These are phyloP conservation scores for Cryphonectria naterciae DNA, from an alignment of 2,329 filamentous ascomycete genomes.

Conservation along the genomic window DNA sequence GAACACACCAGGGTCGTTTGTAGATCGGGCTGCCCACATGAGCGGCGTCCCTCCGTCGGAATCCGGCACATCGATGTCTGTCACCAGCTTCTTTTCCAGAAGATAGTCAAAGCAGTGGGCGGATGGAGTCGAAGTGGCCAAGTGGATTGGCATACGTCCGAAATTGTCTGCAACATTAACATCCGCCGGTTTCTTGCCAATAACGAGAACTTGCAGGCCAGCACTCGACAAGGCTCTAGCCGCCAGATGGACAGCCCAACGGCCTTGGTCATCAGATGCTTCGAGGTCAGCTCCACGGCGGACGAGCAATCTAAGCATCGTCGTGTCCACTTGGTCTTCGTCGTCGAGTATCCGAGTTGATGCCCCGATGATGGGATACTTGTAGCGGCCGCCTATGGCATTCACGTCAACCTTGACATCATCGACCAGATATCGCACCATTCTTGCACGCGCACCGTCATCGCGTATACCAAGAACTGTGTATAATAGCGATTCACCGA, in stretches of 20 bases:
- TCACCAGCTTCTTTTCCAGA: neutral
- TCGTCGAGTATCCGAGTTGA: neutral
- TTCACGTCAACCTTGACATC: neutral
- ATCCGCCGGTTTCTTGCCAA: neutral
- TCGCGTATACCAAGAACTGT: neutral
- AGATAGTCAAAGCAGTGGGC: neutral
- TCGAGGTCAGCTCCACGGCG: neutral
- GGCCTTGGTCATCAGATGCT: neutral
- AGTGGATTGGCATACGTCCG: neutral
- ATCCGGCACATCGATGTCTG: neutral
- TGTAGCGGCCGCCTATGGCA: neutral
- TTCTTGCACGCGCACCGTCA: neutral
- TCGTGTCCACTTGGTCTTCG: neutral
- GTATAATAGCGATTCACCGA: neutral
- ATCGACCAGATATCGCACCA: neutral
- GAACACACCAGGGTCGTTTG: neutral
- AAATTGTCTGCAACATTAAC: neutral
- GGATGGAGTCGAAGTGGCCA: neutral
- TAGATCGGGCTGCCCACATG: neutral
- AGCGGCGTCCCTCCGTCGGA: neutral
- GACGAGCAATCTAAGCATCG: neutral
- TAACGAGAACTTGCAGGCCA: neutral
- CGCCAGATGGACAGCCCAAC: neutral
- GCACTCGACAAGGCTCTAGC: neutral
- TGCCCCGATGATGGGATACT: neutral